These are phyloP conservation scores for Wickerhamiella brachini DNA, from an alignment of 805 yeast species.

Conservation along the genomic window DNA sequence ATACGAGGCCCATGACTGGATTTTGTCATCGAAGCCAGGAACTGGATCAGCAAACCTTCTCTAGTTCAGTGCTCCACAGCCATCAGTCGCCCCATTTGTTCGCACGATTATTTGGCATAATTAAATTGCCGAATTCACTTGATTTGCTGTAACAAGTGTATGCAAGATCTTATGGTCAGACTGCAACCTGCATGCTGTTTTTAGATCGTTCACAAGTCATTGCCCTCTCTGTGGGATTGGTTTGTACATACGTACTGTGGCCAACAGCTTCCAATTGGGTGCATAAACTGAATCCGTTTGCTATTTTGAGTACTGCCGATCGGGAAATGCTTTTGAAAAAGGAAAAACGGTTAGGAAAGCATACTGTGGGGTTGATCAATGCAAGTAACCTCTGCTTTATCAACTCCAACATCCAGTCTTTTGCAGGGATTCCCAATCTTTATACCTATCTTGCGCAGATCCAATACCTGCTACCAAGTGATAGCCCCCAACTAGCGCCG, in stretches of 20 bases:
- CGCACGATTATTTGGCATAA: too few species aligned
- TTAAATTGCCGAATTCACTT: neutral
- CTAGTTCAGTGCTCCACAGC: too few species aligned
- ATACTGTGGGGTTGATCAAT: constrained; percentile 74
- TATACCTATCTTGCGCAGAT: constrained; percentile 15
- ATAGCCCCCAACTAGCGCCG: constrained; percentile 3
- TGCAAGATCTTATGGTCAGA: too few species aligned
- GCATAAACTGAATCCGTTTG: neutral
- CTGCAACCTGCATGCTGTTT: neutral
- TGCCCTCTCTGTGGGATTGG: neutral
- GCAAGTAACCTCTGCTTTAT: constrained; percentile 86
- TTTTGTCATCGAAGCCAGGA: neutral
- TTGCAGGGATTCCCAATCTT: constrained; percentile 19
- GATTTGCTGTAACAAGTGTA: neutral
- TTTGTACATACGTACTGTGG: neutral
- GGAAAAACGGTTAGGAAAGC: constrained; percentile 13
- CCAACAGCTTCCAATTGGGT: neutral
- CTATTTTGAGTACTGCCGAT: neutral
- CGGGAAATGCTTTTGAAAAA: neutral
- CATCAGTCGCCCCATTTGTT: too few species aligned
- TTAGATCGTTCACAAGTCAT: neutral
- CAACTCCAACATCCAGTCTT: constrained; percentile 67
- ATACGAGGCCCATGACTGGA: neutral
- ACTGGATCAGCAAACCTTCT: neutral
- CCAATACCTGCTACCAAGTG: constrained; percentile 2